Conservation (phyloP, 345 rosid species). For the Aquilaria sinensis region DNA sequence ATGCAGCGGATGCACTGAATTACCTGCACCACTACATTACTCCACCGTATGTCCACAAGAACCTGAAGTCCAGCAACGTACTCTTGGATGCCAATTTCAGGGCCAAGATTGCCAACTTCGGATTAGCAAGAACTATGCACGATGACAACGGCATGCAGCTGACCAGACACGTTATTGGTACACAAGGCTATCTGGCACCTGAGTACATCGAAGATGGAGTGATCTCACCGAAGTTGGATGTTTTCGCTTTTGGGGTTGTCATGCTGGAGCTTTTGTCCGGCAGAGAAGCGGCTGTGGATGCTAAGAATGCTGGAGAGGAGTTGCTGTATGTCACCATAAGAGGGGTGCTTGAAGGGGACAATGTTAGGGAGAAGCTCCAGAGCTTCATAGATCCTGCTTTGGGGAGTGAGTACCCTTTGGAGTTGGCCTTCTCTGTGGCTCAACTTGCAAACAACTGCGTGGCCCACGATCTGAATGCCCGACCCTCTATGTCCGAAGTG, state of each 20-base stretch:
- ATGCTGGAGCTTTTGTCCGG: slow-evolving; percentile 81
- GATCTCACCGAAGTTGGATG: slow-evolving; percentile 78
- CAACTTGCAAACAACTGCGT: slow-evolving; percentile 66
- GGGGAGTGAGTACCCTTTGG: slow-evolving; percentile 60
- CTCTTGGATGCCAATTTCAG: slow-evolving; percentile 63
- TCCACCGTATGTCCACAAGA: slow-evolving; percentile 82
- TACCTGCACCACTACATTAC: slow-evolving; percentile 71
- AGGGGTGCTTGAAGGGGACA: slow-evolving; percentile 62
- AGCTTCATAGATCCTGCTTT: slow-evolving; percentile 60
- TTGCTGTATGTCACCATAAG: slow-evolving; percentile 39
- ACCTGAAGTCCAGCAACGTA: slow-evolving; percentile 73
- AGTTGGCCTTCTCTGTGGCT: slow-evolving; percentile 74
- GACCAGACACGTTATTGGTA: slow-evolving; percentile 79
- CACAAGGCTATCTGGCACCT: slow-evolving; percentile 85
- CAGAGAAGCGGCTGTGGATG: slow-evolving; percentile 36
- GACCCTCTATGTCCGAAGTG: slow-evolving; percentile 51
- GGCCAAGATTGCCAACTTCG: slow-evolving; percentile 79
- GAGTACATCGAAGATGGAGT: slow-evolving; percentile 87
- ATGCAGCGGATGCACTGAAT: slow-evolving; percentile 70
- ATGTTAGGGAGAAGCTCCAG: slow-evolving; percentile 57
- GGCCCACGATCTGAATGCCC: slow-evolving; percentile 51
- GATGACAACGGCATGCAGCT: slow-evolving; percentile 42
- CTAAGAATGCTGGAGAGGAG: slow-evolving; percentile 35
- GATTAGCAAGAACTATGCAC: slow-evolving; percentile 56
- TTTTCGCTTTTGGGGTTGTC: slow-evolving; percentile 79